phyloP scores from a whole-genome alignment of 495 filamentous ascomycete species.

The Xylaria sp. region DNA sequence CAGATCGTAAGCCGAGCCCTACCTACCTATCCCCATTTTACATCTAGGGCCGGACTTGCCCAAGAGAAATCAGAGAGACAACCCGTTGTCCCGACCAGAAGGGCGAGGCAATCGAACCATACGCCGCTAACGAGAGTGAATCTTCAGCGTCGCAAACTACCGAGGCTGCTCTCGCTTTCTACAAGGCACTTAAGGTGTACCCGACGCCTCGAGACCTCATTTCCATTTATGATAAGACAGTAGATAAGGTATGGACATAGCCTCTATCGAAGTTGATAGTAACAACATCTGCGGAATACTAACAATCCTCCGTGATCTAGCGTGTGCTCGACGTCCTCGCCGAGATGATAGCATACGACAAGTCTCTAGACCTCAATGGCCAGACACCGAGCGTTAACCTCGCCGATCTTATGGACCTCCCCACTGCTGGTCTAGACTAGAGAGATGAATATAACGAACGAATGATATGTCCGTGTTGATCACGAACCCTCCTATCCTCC shows the following conservation, averaged over 20 bases:
- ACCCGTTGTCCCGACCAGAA: constrained; percentile 21
- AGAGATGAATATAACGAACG: constrained; percentile 8
- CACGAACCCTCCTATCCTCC: too few relatives aligned
- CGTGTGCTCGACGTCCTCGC: constrained; percentile 93
- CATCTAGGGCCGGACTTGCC: not conserved
- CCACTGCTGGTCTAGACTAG: constrained; percentile 56
- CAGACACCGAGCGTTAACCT: constrained; percentile 35
- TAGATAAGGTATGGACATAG: constrained; percentile 71
- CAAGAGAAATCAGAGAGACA: not conserved
- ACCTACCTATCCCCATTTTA: not conserved
- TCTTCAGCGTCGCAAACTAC: constrained; percentile 70
- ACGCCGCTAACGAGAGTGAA: constrained; percentile 23
- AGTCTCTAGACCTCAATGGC: constrained; percentile 66
- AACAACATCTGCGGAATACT: constrained; percentile 21
- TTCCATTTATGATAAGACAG: constrained; percentile 96
- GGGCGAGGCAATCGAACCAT: constrained; percentile 18
- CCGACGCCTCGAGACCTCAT: constrained; percentile 92
- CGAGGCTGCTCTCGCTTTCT: constrained; percentile 92
- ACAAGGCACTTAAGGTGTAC: constrained; percentile 98
- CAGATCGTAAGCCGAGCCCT: constrained; percentile 48
- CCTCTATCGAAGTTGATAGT: not conserved
- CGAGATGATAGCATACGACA: constrained; percentile 95
- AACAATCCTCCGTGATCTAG: constrained; percentile 46
- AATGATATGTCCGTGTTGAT: too few relatives aligned
- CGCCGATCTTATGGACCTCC: constrained; percentile 42